phyloP scores from a whole-genome alignment of 2,329 filamentous ascomycete genomes.

The Sporothrix sp. region DNA sequence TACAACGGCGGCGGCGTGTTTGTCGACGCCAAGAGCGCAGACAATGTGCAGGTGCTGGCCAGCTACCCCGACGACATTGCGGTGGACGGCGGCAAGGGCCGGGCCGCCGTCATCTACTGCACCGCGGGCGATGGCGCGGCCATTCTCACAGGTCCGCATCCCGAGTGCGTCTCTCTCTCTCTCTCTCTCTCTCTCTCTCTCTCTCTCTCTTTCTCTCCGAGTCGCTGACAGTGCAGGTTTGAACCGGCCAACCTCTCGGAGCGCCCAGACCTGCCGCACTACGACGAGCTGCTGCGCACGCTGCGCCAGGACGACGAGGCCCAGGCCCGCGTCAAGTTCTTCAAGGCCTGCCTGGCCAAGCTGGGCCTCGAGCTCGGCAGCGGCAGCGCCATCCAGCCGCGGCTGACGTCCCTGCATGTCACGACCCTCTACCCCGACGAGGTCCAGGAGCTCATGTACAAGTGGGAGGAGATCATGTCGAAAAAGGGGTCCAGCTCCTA shows the following conservation, averaged over 20 bases:
- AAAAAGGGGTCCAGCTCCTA: conserved; percentile 57
- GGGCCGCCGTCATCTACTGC: conserved; percentile 75
- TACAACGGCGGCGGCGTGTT: conserved; percentile 95
- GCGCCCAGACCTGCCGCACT: conserved; percentile 57
- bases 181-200: not conserved
- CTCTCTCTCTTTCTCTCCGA: not conserved
- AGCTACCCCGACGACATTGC: conserved; percentile 65
- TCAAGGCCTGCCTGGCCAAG: conserved; percentile 70
- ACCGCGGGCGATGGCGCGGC: conserved; percentile 71
- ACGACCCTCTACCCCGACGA: conserved; percentile 57
- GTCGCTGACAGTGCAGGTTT: conserved; percentile 59
- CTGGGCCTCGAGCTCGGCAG: conserved; percentile 71
- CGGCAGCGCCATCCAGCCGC: conserved; percentile 58
- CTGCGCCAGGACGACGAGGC: conserved; percentile 57
- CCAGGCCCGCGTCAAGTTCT: conserved; percentile 55
- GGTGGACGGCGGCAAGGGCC: conserved; percentile 61
- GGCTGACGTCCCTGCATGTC: conserved; percentile 71
- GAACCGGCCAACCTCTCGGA: conserved; percentile 66
- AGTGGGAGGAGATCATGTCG: conserved; percentile 58
- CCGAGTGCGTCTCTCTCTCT: conserved; percentile 51
- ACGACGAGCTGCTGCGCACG: conserved; percentile 57
- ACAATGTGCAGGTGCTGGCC: conserved; percentile 68
- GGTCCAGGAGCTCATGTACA: conserved; percentile 47
- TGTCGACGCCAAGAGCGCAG: conserved; percentile 60
- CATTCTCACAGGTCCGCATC: conserved; percentile 79